Evolutionary conservation across 2,329 filamentous ascomycete species (phyloP), one percentile per base, ranked within the genome.

Genomic region (Neocatenulostroma microsporum): DNA sequence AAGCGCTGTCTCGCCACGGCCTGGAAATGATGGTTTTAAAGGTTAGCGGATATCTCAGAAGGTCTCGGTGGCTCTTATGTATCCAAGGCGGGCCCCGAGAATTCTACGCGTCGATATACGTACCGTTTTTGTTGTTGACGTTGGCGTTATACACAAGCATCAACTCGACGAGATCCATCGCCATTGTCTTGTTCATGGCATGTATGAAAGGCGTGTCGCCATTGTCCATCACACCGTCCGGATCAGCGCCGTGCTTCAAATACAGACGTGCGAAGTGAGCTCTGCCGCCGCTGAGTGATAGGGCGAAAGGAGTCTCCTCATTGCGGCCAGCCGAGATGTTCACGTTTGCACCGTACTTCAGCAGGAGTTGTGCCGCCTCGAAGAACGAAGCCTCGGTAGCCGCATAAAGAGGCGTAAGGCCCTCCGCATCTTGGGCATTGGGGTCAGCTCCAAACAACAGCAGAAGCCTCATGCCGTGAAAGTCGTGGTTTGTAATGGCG

Each of bases 261-360:
- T 78, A 69, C 3, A 80, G 62, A 41, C 79, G 73, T 0, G 73
- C 63, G 15, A 82, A 65, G 37, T 73, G 70, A 18, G 72, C 60
- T 47, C 74, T 74, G 50, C 72, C 70, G 30, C 69, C 67, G 2
- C 64, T 42, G 52, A 30, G 69, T 63, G 12, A 76, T 67, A 33
- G 68, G 47, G 13, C 67, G 64, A 21, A 82, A 0, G 79, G 71
- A 1, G 73, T 70, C 43, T 80, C 75, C 3, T 65, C 56, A 8
- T 72, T 67, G 0, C 66, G 56, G 0, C 73, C 69, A 2, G 66
- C 62, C 1, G 63, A 57, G 30, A 73, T 61, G 50, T 76, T 76
- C 8, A 70, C 69, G 51, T 75, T 74, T 12, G 74, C 74, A 9
- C 77, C 76, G 42, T 82, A 81, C 58, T 80, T 79, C 46, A 80